Base-by-base conservation (phyloP, 345 rosid genomes). In the Kernera saxatilis region DNA sequence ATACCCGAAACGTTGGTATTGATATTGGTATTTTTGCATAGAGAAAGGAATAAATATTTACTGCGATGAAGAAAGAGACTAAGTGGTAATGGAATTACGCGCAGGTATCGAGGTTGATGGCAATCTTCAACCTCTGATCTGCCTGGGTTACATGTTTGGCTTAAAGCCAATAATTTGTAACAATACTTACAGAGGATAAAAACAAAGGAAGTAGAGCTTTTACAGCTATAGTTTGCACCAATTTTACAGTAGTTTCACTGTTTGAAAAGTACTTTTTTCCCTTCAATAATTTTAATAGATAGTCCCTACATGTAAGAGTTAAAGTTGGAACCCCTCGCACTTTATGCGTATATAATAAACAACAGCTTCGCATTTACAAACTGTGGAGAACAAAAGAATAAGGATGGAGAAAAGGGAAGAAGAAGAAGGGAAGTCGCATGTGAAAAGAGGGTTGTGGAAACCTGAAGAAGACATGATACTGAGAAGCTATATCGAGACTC, bases 381-480 rank as follows among this genome's bases (percentile, higher is more conserved):
- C 27, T 49, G 46, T 49, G 68, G 69, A 74, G 6, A 27, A 46
- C 35, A 55, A 23, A 43, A 26, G 46, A 56, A 18, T 1, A 71
- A 55, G 32, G 30, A 84, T 80, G 87, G 84, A 81, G 36, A 76
- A 43, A 29, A 70, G 64, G 3, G 36, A 44, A 72, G 76, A 72
- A 72, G 76, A 72, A 77, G 72, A 72, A 75, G 71, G n/a, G 15
- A 81, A 82, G 78, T 60, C 74, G 43, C 71, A 66, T 30, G 52
- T 71, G 40, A 88, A 80, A 79, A 88, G 84, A 73, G 97, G 93
- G 2, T 67, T 91, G 70, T 91, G 95, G 97, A 91, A 83, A 67
- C 95, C 97, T 36, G 97, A 88, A 67, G 97, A 88, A 80, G 97
- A 91, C 80, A 37, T 81, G 80, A 80, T 87, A 33, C 77, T 91